phyloP scores from a whole-genome alignment of 768 basidiomycete species.

The Mycena sanguinolenta region DNA sequence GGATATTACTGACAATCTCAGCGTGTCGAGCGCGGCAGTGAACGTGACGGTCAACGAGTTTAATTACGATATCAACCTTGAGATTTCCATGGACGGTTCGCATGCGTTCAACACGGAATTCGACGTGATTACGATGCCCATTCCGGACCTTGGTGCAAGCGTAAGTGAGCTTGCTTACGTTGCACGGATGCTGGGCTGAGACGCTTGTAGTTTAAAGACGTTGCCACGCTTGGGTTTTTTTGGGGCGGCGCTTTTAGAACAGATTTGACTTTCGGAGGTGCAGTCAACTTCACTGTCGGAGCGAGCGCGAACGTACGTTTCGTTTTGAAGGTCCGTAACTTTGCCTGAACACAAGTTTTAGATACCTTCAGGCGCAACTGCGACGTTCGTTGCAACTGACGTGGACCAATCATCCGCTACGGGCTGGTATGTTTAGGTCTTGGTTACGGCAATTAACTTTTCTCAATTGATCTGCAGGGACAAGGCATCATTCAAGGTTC shows the following conservation, averaged over 20 bases:
- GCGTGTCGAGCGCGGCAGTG: not conserved
- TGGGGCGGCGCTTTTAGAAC: slow-evolving; percentile 18
- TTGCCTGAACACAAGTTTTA: not conserved
- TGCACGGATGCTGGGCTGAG: not conserved
- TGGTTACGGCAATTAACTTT: too few species aligned
- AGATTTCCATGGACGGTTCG: slow-evolving; percentile 16
- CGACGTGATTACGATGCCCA: slow-evolving; percentile 12
- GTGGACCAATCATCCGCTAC: slow-evolving; percentile 18
- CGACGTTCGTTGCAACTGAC: slow-evolving; percentile 11
- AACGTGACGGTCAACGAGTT: slow-evolving; percentile 27
- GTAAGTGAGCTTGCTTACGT: not conserved
- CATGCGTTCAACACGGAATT: not conserved
- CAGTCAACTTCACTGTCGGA: slow-evolving; percentile 31
- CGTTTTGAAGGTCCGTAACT: too few species aligned
- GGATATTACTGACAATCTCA: not conserved
- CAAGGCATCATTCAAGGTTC: slow-evolving; percentile 19
- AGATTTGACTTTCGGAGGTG: not conserved
- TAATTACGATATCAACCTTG: slow-evolving; percentile 27
- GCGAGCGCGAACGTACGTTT: slow-evolving; percentile 17
- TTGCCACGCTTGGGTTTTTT: slow-evolving; percentile 23
- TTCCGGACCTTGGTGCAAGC: slow-evolving; percentile 16
- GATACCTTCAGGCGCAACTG: slow-evolving; percentile 22
- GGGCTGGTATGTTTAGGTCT: slow-evolving; percentile 24
- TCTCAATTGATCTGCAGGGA: slow-evolving; percentile 6
- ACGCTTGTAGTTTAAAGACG: not conserved